Evolutionary conservation across 1,284 basidiomycete species (phyloP).

Genomic region (Marasmius fiardii): DNA sequence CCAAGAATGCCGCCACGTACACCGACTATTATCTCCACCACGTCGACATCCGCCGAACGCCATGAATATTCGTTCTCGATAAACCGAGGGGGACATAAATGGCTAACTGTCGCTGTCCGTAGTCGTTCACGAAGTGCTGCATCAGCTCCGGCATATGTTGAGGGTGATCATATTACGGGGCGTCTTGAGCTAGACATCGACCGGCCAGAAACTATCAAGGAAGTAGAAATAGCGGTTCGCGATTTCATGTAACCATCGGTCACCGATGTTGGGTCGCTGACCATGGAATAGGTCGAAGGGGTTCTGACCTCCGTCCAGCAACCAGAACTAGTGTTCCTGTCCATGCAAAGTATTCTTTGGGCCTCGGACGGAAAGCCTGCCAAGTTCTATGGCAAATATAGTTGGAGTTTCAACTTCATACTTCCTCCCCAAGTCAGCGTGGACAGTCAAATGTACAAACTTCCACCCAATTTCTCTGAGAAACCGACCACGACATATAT

Average conservation of each 20-base stretch:
- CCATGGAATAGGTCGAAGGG: constrained; percentile 30
- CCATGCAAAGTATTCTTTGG: constrained; percentile 36
- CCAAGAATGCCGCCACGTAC: not conserved
- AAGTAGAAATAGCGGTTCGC: constrained; percentile 36
- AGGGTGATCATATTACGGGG: constrained; percentile 43
- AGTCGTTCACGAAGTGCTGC: constrained; percentile 33
- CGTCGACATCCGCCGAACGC: constrained; percentile 2
- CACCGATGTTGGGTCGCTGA: not conserved
- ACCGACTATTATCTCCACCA: not conserved
- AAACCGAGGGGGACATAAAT: constrained; percentile 39
- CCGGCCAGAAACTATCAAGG: constrained; percentile 42
- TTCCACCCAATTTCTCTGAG: constrained; percentile 49
- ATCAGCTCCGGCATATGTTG: constrained; percentile 36
- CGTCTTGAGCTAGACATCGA: constrained; percentile 40
- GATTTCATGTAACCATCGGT: not conserved
- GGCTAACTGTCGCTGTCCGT: constrained; percentile 38
- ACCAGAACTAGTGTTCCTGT: constrained; percentile 40
- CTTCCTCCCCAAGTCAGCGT: constrained; percentile 39
- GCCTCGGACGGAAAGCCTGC: constrained; percentile 22
- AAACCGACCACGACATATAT: constrained; percentile 41
- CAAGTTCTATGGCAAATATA: constrained; percentile 40
- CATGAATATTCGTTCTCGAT: constrained; percentile 33
- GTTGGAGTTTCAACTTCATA: constrained; percentile 44
- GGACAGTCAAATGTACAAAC: constrained; percentile 28
- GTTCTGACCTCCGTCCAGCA: constrained; percentile 42